Base-by-base conservation (phyloP, 768 basidiomycete genomes). In the Scleroderma bovista region DNA sequence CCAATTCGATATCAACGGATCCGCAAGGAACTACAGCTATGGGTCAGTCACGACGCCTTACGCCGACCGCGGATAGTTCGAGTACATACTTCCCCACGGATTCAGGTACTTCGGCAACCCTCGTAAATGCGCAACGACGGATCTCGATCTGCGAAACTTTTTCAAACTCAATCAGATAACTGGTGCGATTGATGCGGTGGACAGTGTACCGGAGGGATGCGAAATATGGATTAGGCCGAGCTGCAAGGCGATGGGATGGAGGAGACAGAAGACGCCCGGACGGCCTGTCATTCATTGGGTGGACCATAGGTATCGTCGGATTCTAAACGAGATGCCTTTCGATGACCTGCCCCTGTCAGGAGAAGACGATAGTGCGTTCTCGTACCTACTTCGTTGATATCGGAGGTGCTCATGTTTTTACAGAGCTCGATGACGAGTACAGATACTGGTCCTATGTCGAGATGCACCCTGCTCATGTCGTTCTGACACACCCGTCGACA, bases 381-480 rank as follows among this genome's bases (percentile, higher is more conserved):
- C 16, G 17, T n/a, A n/a, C n/a, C n/a, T 32, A 8, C 52, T 46
- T 33, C 50, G 47, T 12, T 34, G 44, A 22, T 37, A 5, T 51
- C 16, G 20, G 4, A 3, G 32, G 13, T 31, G 13, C 19, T 48
- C 20, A 45, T 38, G 7, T 56, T 44, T 26, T 10, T 23, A 15
- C 53, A 90, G 89, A 78, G 41, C 69, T 88, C 19, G 86, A 90
- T 48, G 74, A 81, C 58, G 86, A 88, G 60, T 88, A 86, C 57
- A 74, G 84, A 48, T 92, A 89, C 60, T 92, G 90, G 90, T 70
- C 79, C 6, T 92, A 83, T 60, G 76, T 92, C 68, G 85, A 89
- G 63, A 68, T 77, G 31, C 88, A 91, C 57, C 89, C 89, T 0
- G 86, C 85, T 0, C 89, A 92, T 62, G 69, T 73, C 8, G 60